Evolutionary conservation across 2,329 filamentous ascomycete genomes (phyloP), one percentile per base, ranked within the genome.

Genomic region (Penicillium glabrum): DNA sequence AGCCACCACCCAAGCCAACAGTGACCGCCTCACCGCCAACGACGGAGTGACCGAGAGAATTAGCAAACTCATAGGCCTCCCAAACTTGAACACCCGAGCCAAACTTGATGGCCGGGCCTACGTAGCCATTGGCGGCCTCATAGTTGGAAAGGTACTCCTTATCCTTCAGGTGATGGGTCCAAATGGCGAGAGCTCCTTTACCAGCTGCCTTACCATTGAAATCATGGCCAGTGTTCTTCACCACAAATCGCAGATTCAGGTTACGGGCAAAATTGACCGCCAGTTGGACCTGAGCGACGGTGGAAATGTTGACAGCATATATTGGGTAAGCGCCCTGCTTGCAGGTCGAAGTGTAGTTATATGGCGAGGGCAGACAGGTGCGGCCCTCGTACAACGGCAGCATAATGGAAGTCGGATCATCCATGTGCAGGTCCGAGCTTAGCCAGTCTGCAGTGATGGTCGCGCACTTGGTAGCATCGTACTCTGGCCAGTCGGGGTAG

Each of bases 201-300:
- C 86, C 86, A 0, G 84, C 83, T 1, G 82, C 83, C 43, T 83
- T 82, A 3, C 77, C 79, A 14, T 69, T 72, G 53, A 77, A 81
- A 58, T 78, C 76, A 61, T 80, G 77, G 2, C 78, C 77, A 5
- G 78, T 80, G 39, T 77, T 79, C 56, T 76, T 78, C 16, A 75
- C 66, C 14, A 67, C 67, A 19, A 73, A 54, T 5, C 70, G 72
- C 16, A 75, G 63, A 24, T 66, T 65, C 8, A 63, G 55, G 46
- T 69, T 58, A 21, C 56, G 63, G 16, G 56, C 54, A 39, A 61
- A 59, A 2, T 59, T 62, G 16, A 64, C 57, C 4, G 70, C 75
- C 45, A 72, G 66, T 60, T 68, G 71, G 46, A 69, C 67, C 43
- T 75, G 65, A 7, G 60, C 61, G 3, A 66, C 67, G 11, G 58